A percentile compares a stretch with the other conserved stretches of the same genome.
Evolutionary conservation across 1,284 basidiomycete genomes (phyloP).

Genomic region (Puccinia coronata): DNA sequence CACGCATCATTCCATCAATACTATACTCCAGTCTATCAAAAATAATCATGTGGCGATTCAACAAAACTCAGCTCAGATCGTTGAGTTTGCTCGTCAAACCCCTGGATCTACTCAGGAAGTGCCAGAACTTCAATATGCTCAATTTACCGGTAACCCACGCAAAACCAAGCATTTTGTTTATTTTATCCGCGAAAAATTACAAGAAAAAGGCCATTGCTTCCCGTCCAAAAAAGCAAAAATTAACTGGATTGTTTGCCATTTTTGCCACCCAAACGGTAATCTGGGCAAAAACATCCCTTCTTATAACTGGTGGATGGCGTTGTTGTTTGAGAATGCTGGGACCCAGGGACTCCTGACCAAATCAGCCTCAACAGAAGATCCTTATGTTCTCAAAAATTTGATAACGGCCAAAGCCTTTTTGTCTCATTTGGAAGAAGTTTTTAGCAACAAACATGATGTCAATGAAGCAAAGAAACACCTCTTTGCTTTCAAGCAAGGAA

Average conservation of each 20-base stretch:
- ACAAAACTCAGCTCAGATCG: background rate
- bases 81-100: background rate
- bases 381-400: background rate
- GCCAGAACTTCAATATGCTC: background rate
- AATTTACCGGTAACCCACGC: background rate
- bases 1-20: background rate
- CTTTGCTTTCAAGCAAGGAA: background rate
- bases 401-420: background rate
- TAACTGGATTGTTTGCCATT: conserved; percentile 19
- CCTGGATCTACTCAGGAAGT: background rate
- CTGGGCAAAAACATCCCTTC: background rate
- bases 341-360: background rate
- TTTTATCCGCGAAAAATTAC: background rate
- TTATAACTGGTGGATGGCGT: conserved; percentile 25
- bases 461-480: conserved; percentile 13
- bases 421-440: background rate
- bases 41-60: background rate
- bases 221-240: background rate
- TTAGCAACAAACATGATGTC: conserved; percentile 1
- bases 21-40: background rate
- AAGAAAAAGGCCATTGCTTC: too few relatives aligned
- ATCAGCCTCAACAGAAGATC: background rate
- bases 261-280: background rate
- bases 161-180: too few relatives aligned
- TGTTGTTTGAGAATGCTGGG: background rate